Evolutionary conservation across 805 yeast genomes (phyloP).

Genomic region (Ogataea glucozyma): DNA sequence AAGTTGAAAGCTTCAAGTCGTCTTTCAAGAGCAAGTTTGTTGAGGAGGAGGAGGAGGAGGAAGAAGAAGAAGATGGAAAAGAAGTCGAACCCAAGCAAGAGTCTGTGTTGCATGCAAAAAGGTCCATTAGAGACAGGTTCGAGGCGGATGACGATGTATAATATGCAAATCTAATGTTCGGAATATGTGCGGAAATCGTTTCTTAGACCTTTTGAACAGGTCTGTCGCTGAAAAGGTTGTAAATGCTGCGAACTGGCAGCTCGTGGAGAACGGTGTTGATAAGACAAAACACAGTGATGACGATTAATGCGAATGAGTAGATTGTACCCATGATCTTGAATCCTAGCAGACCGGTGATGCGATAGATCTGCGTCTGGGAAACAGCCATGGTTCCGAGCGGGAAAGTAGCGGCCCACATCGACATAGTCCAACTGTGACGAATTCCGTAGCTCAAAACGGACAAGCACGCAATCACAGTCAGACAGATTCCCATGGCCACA

Average conservation of each 20-base stretch:
- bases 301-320: constrained; percentile 54
- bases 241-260: constrained; percentile 28
- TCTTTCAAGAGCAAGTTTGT: constrained; percentile 9
- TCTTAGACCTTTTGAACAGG: neutral
- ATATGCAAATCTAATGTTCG: neutral
- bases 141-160: constrained; percentile 7
- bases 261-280: constrained; percentile 35
- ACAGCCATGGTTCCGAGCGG: constrained; percentile 83
- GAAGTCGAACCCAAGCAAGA: too few relatives aligned
- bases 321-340: constrained; percentile 65
- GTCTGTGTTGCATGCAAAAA: too few relatives aligned
- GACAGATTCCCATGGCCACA: constrained; percentile 32
- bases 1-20: constrained; percentile 15
- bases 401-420: constrained; percentile 87
- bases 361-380: constrained; percentile 54
- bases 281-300: constrained; percentile 47
- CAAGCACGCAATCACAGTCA: constrained; percentile 46
- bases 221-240: constrained; percentile 5
- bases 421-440: constrained; percentile 43
- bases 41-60: constrained; percentile 6
- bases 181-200: neutral
- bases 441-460: constrained; percentile 37
- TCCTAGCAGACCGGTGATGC: constrained; percentile 49
- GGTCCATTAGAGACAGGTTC: constrained; percentile 6
- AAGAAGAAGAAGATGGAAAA: neutral